These are phyloP conservation scores for Adansonia gregorii DNA, from an alignment of 441 rosid genomes.

Conservation along the genomic window DNA sequence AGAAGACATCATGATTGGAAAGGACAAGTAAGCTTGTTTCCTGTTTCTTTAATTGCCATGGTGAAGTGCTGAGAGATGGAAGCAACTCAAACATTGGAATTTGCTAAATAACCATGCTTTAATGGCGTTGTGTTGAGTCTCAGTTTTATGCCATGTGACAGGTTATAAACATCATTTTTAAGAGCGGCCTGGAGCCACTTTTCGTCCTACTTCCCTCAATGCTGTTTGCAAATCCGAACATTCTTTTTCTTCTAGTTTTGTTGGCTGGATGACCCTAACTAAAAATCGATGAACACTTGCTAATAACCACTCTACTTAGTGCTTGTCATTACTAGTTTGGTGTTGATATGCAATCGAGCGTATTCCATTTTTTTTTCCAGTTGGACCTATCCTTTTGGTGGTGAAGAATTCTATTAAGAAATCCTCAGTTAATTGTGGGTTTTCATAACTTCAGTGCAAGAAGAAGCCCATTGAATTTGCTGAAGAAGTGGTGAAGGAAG, in stretches of 20 bases:
- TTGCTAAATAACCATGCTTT: not conserved
- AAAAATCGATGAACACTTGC: too few relatives aligned
- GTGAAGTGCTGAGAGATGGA: too few relatives aligned
- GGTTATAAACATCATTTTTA: not conserved
- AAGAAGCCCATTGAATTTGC: constrained; percentile 70
- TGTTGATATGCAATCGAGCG: not conserved
- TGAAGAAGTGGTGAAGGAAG: constrained; percentile 51
- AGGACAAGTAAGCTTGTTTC: too few relatives aligned
- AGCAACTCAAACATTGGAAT: not conserved
- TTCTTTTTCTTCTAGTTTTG: not conserved
- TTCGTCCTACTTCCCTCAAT: not conserved
- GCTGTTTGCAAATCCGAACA: not conserved
- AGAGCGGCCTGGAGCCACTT: not conserved
- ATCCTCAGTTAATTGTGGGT: not conserved
- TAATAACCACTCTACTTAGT: not conserved
- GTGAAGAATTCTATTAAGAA: not conserved
- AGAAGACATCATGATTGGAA: too few relatives aligned
- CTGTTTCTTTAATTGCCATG: too few relatives aligned
- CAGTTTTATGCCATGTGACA: not conserved
- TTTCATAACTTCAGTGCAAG: constrained; percentile 51
- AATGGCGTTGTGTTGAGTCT: not conserved
- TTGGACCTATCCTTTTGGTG: constrained; percentile 12
- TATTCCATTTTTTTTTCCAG: not conserved
- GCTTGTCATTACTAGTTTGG: not conserved
- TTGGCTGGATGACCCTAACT: not conserved